phyloP scores from a whole-genome alignment of 169 alveolate species.

The Plasmodium coatneyi region DNA sequence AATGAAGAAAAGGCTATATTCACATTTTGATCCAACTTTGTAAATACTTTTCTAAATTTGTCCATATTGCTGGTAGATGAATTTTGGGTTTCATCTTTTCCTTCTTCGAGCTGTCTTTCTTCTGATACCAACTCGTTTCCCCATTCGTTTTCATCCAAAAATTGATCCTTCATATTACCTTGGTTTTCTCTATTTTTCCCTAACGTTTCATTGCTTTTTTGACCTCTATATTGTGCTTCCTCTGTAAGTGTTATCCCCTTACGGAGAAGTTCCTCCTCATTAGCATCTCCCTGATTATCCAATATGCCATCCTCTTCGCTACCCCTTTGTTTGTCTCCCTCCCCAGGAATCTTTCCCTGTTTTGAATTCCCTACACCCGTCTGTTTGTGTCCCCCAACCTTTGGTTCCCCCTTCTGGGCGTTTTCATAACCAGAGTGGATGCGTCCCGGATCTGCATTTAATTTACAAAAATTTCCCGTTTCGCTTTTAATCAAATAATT shows the following conservation, averaged over 20 bases:
- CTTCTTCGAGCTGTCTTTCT: background rate
- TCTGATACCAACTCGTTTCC: background rate
- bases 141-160: background rate
- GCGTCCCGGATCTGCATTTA: background rate
- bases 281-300: background rate
- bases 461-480: background rate
- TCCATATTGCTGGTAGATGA: background rate
- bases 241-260: background rate
- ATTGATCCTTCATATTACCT: background rate
- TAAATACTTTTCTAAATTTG: slow-evolving; percentile 17
- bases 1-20: slow-evolving; percentile 45
- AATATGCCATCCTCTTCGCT: background rate
- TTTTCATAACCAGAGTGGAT: background rate
- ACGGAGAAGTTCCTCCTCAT: background rate
- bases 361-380: background rate
- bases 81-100: background rate
- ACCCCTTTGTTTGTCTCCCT: background rate
- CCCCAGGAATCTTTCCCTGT: background rate
- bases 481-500: slow-evolving; percentile 44
- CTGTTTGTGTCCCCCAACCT: background rate
- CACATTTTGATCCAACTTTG: slow-evolving; percentile 26
- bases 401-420: background rate
- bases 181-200: background rate
- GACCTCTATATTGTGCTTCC: background rate
- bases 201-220: background rate